phyloP scores from a whole-genome alignment of 805 yeast species.

The Debaryomyces maramus region DNA sequence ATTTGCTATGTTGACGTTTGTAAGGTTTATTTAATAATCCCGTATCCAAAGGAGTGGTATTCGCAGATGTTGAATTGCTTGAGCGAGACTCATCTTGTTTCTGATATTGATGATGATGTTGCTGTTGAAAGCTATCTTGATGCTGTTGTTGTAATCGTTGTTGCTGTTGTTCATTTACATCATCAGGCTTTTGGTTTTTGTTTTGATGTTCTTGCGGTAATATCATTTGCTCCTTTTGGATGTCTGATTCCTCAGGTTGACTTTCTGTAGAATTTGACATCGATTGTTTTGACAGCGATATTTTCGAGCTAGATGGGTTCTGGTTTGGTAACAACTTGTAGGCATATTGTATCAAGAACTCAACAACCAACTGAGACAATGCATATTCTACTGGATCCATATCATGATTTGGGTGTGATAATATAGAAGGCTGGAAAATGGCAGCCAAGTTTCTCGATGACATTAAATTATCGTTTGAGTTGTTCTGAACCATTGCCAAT shows the following conservation, averaged over 20 bases:
- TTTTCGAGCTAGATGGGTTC: slow-evolving; percentile 6
- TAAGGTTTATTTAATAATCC: slow-evolving; percentile 7
- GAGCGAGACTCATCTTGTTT: neutral
- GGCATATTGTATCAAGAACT: slow-evolving; percentile 84
- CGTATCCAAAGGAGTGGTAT: slow-evolving; percentile 16
- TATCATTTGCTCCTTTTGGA: no score
- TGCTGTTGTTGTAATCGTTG: slow-evolving; percentile 7
- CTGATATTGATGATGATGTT: neutral
- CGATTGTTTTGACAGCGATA: neutral
- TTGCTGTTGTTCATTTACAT: slow-evolving; percentile 1
- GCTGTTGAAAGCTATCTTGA: neutral
- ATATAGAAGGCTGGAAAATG: slow-evolving; percentile 93
- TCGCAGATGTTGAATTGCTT: slow-evolving; percentile 11
- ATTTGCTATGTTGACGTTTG: slow-evolving; percentile 34
- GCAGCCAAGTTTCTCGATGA: slow-evolving; percentile 92
- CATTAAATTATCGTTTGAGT: slow-evolving; percentile 81
- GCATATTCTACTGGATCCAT: slow-evolving; percentile 91
- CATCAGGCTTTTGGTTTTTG: neutral
- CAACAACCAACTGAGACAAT: slow-evolving; percentile 79
- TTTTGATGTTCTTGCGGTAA: neutral
- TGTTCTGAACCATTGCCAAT: slow-evolving; percentile 78
- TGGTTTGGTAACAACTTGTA: slow-evolving; percentile 68
- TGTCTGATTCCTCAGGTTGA: no score
- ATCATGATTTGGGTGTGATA: slow-evolving; percentile 91
- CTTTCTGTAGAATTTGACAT: neutral